A percentile compares a stretch with the other conserved stretches of the same genome.
These are phyloP conservation scores for Acaromyces ingoldii DNA, from an alignment of 1,284 basidiomycete species.

Conservation along the genomic window DNA sequence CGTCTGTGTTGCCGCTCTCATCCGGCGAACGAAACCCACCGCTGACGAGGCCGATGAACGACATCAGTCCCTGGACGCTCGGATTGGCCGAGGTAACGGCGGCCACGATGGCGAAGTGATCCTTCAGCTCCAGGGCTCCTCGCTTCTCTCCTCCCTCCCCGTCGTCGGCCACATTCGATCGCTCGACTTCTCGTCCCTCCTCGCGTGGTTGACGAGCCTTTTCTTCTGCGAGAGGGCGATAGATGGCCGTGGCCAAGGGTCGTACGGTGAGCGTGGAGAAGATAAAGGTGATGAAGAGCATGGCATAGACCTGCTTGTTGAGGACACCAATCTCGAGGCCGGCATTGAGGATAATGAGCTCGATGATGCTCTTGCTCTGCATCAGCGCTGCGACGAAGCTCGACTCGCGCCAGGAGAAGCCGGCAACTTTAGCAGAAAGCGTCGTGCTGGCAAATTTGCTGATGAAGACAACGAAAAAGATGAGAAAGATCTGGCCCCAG, in stretches of 20 bases:
- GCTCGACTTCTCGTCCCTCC: too few relatives aligned
- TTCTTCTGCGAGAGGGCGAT: too few relatives aligned
- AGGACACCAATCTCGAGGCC: conserved; percentile 23
- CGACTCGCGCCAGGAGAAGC: conserved; percentile 26
- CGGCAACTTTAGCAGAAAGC: conserved; percentile 18
- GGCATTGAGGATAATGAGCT: conserved; percentile 34
- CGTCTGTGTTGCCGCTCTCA: too few relatives aligned
- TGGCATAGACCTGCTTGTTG: conserved; percentile 22
- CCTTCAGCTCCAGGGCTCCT: too few relatives aligned
- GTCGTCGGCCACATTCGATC: too few relatives aligned
- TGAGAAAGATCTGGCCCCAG: conserved; percentile 31
- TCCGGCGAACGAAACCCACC: too few relatives aligned
- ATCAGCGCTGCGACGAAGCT: conserved; percentile 27
- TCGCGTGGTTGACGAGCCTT: too few relatives aligned
- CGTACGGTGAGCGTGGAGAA: conserved; percentile 23
- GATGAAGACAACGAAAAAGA: conserved; percentile 28
- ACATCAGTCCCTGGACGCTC: conserved; percentile 24
- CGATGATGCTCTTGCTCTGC: conserved; percentile 37
- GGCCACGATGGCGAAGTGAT: conserved; percentile 20
- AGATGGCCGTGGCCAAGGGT: conserved; percentile 23
- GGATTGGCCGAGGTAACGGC: conserved; percentile 29
- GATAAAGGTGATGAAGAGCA: conserved; percentile 29
- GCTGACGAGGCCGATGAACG: conserved; percentile 16
- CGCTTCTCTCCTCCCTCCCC: background rate
- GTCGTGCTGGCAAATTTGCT: conserved; percentile 29